Conservation (phyloP, 2,329 filamentous ascomycete species). For the Sclerotinia spermophila region DNA sequence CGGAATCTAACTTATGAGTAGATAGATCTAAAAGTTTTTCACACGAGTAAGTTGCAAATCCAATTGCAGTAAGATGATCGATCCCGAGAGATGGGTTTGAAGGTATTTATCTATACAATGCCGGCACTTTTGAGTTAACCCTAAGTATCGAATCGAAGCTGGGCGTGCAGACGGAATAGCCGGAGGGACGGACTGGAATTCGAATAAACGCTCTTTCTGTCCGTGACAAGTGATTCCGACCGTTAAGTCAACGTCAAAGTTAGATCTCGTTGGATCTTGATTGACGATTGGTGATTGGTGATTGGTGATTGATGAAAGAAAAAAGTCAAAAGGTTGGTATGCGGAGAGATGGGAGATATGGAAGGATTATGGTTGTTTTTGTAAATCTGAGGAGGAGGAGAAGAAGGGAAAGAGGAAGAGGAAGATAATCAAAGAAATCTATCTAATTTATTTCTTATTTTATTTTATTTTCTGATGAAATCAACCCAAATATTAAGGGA, state of each 20-base stretch:
- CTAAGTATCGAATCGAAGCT: background rate
- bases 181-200: background rate
- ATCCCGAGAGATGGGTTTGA: background rate
- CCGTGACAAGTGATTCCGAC: background rate
- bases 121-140: background rate
- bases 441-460: background rate
- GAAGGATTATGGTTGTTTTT: background rate
- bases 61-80: background rate
- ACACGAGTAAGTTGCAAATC: background rate
- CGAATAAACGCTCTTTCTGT: background rate
- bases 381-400: background rate
- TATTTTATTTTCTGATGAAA: background rate
- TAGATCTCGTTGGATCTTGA: background rate
- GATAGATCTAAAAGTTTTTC: background rate
- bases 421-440: background rate
- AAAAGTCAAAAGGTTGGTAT: slow-evolving; percentile 7
- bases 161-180: background rate
- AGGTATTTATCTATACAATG: background rate
- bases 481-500: background rate
- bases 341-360: background rate
- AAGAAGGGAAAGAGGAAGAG: background rate
- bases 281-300: background rate
- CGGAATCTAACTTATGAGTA: background rate
- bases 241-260: background rate
- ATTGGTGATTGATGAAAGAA: slow-evolving; percentile 9